Base-by-base conservation (phyloP, 768 basidiomycete species). In the Suillus decipiens region DNA sequence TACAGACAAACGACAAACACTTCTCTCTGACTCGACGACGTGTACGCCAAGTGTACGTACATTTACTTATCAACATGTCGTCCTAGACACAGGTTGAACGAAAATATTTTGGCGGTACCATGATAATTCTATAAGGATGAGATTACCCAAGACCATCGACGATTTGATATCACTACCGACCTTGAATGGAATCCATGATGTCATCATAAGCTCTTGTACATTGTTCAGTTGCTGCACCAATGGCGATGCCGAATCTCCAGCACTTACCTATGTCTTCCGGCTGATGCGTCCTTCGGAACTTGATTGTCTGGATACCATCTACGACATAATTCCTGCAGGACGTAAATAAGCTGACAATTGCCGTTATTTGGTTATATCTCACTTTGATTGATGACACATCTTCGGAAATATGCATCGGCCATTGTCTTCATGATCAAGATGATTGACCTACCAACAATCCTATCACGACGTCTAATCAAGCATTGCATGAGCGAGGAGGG, bases 321-420 rank as follows among this genome's bases (percentile, higher is more conserved):
- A 15, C 89, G 84, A 1, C 81, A 82, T 28, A 93, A 68, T 72
- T 93, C 92, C 92, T 93, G 63, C 1, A 50, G 59, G 24, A 61
- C 11, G 17, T 53, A 24, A 47, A 48, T 24, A 31, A 69, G 31
- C 63, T 48, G 14, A 31, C 33, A 12, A 24, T 15, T 41, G n/a
- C 56, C 55, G 47, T 41, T 60, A 2, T 51, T 17, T 17, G 53
- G 5, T n/a, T 0, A 42, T 22, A 19, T 3, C 63, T 4, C 48
- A 86, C 92, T 80, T 93, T 93, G 65, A 94, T 82, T 0, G 93
- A 90, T 50, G 92, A 93, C 42, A 94, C 93, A 64, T 94, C 92
- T 93, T 62, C 34, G 19, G 1, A 22, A 41, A 22, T 17, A 34
- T 24, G n/a, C 12, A 61, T 10, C 56, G 56, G 56, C 22, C 1